Base-by-base conservation (phyloP, 1,139 yeast genomes). In the Chernovozyma aurita region DNA sequence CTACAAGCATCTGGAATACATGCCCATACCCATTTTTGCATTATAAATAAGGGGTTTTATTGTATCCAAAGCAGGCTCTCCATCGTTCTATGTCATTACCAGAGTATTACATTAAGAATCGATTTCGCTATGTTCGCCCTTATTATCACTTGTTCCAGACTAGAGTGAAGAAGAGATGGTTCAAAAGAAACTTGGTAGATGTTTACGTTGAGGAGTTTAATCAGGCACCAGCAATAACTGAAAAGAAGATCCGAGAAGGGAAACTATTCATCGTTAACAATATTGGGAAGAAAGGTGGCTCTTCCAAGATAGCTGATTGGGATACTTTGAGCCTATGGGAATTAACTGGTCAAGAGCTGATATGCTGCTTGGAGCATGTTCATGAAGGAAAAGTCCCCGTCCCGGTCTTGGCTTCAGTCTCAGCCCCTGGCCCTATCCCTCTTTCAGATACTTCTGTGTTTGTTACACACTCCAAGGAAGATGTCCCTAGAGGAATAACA, bases 371-470 rank as follows among this genome's bases (percentile, higher is more conserved):
- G 2, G 64, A 65, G 22, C 90, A 82, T 51, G 68, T 70, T 44
- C 92, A 83, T 50, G 92, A 83, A 44, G 80, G 86, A 1, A 67
- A 73, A 1, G 71, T 76, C 1, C 59, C 64, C 18, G 64, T 62
- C 46, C 40, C 48, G 32, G 41, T 6, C 6, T n/a, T n/a, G n/a
- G n/a, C n/a, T n/a, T n/a, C n/a, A n/a, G n/a, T n/a, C n/a, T n/a
- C n/a, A n/a, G 25, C 25, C 39, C 17, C 35, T 39, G 22, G 26
- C 11, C 46, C 50, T 8, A 52, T 18, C 28, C 26, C 24, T 9
- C 28, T 13, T 24, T 16, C 11, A 4, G 32, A 16, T 30, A 15
- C 5, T 7, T 14, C 26, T 12, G 36, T 8, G 32, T 38, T 15
- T 40, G 39, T 30, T 49, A 22, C 25, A 11, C n/a, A n/a, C n/a